Evolutionary conservation across 2,329 filamentous ascomycete species (phyloP), one percentile per base, ranked within the genome.

Genomic region (Cordyceps cicadae): DNA sequence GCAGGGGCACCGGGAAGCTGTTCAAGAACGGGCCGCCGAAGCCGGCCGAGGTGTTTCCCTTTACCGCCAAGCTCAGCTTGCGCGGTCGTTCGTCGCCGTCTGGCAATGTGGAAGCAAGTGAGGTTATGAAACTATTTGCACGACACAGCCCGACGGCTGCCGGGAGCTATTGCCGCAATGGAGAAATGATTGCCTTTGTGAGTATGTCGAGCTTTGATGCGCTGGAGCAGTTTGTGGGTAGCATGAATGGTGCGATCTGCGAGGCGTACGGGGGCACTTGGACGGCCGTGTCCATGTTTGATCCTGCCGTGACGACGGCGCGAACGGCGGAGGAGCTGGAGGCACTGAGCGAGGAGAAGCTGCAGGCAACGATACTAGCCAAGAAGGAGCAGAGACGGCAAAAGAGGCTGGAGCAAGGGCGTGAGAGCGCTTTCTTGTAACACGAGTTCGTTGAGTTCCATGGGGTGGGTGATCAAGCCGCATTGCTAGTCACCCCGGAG

Each of bases 291-390:
- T 59, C 48, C 6, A 45, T 45, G 17, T 59, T 59, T 15, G 56
- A 59, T 46, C 46, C 48, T 15, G 24, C 32, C n/a, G 15, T 59
- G 5, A 59, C 57, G 2, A 17, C n/a, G n/a, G 57, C 49, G 8
- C 46, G 49, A 37, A 59, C 57, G 12, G 57, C 34, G 6, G 37
- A 59, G 24, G 57, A 59, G 37, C 57, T 59, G 15, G 17, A 45
- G 24, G 32, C 53, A 46, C 19, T 19, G 7, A 46, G 37, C n/a
- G 24, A 59, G 39, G 12, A 17, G 17, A 34, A n/a, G 0, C 9
- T 46, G 19, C 17, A 59, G 9, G 49, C 34, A 46, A 53, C n/a
- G 8, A 56, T 56, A 34, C 0, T 2, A 4, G 54, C 26, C n/a
- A 34, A 56, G 24, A 48, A 11, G 17, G 5, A 39, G 19, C 43